phyloP scores from a whole-genome alignment of 2,329 filamentous ascomycete species.

The Penicillium sp. region DNA sequence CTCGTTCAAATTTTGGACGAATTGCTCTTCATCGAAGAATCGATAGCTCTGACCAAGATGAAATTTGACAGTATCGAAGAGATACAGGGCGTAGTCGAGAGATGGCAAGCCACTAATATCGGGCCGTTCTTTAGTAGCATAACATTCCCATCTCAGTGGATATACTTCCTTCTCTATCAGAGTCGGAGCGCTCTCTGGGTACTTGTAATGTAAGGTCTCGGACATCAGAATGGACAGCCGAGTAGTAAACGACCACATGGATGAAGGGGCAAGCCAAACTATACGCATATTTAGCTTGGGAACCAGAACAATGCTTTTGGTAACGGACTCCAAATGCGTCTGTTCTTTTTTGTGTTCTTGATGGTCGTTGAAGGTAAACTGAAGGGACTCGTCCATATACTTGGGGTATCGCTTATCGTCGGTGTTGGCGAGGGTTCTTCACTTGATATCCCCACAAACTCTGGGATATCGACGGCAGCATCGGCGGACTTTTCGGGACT shows the following conservation, averaged over 20 bases:
- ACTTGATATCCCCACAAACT: neutral
- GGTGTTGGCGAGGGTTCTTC: neutral
- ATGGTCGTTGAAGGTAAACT: slow-evolving; percentile 18
- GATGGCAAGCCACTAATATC: slow-evolving; percentile 40
- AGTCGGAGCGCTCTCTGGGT: slow-evolving; percentile 26
- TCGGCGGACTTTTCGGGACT: neutral
- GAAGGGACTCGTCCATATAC: slow-evolving; percentile 26
- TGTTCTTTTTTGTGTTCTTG: slow-evolving; percentile 17
- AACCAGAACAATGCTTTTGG: slow-evolving; percentile 19
- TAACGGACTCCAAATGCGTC: slow-evolving; percentile 39
- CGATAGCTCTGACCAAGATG: slow-evolving; percentile 41
- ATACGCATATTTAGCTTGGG: neutral
- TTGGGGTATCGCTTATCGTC: neutral
- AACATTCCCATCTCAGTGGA: slow-evolving; percentile 17
- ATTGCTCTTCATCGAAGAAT: slow-evolving; percentile 37
- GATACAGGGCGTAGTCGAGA: slow-evolving; percentile 24
- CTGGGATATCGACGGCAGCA: neutral
- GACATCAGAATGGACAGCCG: slow-evolving; percentile 27
- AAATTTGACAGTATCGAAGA: slow-evolving; percentile 38
- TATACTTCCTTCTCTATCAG: slow-evolving; percentile 35
- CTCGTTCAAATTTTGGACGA: slow-evolving; percentile 28
- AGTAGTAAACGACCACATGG: slow-evolving; percentile 27
- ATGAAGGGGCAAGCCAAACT: slow-evolving; percentile 27
- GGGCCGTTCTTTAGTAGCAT: slow-evolving; percentile 16
- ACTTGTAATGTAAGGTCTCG: slow-evolving; percentile 25